Evolutionary conservation across 23 red algal species (phyloP), one percentile per base, ranked within the genome.

Genomic region (Chondrus crispus): DNA sequence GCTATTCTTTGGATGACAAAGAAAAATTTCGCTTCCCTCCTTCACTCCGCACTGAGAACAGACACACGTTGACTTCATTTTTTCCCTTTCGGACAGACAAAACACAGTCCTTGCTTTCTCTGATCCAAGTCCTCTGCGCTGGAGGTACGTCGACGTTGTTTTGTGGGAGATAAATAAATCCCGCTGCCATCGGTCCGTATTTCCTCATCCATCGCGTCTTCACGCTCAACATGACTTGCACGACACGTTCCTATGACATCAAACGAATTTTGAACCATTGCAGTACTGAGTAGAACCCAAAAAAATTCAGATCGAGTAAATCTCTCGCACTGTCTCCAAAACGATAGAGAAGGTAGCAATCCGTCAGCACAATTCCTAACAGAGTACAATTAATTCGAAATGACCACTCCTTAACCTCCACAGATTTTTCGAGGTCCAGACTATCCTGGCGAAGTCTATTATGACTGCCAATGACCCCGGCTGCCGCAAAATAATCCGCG

Each of bases 371-470:
- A 29, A 86, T 86, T 2, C 18, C 18, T 33, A 68, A 14, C 37
- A 86, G 5, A 37, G 55, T 5, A 55, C 35, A 22, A 69, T 86
- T 68, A 7, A 86, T 26, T 29, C 52, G 20, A 29, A 69, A 16
- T 2, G 51, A n/a, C 82, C 82, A 86, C 30, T 86, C 82, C 7
- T 69, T 55, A 28, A 62, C 57, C 48, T 38, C 82, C 4, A 86
- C 2, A 22, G 68, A 71, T 5, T 69, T 32, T 62, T 86, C 82
- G 2, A 86, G 26, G 41, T 69, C 26, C 22, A 69, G 82, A 33
- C 69, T 43, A 22, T 66, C 82, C 16, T 86, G 82, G 3, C 82
- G 2, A 37, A 6, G 69, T 69, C 82, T 2, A 73, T 86, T 86
- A 43, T 86, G 82, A 4, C 51, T 24, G 39, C 69, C 82, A 73